Base-by-base conservation (phyloP, 176 grass and related monocot species). In the Typha latifolia region DNA sequence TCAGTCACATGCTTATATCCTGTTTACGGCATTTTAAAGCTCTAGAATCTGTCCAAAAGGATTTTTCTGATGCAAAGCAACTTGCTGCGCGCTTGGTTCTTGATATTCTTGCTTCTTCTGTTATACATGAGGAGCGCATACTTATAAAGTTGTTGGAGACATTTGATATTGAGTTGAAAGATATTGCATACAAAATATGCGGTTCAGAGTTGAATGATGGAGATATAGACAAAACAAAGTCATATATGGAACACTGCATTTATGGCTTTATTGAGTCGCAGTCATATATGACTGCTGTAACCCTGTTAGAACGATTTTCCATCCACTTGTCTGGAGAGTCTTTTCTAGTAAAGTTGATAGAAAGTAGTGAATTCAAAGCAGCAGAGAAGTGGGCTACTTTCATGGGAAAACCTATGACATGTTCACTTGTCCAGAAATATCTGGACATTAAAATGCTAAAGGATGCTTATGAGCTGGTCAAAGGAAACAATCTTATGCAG, bases 1-100 rank as follows among this genome's bases (percentile, higher is more conserved):
- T 96, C 72, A 84, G 88, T 66, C 93, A 96, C 66, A 89, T 91
- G 88, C 74, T 96, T 67, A 80, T 78, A 66, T 96, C 88, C 66
- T 88, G 84, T 49, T 69, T 96, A 66, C 76, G 75, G 66, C 80
- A 91, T 63, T 89, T 91, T 18, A 96, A 89, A 72, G 66, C 62
- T 12, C 68, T 84, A 32, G 59, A 89, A 69, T 84, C 80, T 19
- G 31, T 47, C 16, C 66, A 50, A 50, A 77, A 84, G 14, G 85
- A 96, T 84, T 91, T 96, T 65, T 66, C 71, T 59, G 85, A 91
- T n/a, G 83, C 88, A 78, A 96, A 96, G 63, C 55, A 47, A 31
- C 67, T 96, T 74, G 88, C 85, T 4, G 77, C 72, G 4, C 66
- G 14, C 55, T 77, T 91, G 69, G 63, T 89, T 74, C 67, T 96